phyloP scores from a whole-genome alignment of 352 stramenopile genomes.

The Pythium sukuiense region DNA sequence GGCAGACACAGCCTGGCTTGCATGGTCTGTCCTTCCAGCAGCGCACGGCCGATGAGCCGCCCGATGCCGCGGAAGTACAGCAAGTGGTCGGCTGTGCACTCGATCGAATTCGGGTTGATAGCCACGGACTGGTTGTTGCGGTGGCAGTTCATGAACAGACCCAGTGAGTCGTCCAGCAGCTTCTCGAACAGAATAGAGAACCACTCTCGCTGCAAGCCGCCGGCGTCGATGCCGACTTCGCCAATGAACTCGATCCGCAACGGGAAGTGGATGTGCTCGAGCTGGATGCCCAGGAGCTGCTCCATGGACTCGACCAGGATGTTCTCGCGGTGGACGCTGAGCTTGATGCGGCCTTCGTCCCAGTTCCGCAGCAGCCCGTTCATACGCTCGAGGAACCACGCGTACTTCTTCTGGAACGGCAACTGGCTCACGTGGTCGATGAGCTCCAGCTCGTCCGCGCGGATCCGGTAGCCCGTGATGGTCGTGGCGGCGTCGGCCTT shows the following conservation, averaged over 20 bases:
- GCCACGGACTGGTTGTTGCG: conserved; percentile 66
- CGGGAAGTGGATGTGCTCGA: conserved; percentile 75
- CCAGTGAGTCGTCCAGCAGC: conserved; percentile 61
- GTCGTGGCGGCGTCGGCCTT: conserved; percentile 61
- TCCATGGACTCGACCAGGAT: conserved; percentile 84
- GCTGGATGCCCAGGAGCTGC: conserved; percentile 71
- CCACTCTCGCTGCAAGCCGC: conserved; percentile 78
- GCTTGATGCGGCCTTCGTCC: conserved; percentile 83
- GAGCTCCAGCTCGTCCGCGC: conserved; percentile 50
- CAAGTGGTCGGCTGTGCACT: conserved; percentile 70
- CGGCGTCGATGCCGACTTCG: conserved; percentile 75
- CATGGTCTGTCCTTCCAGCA: conserved; percentile 79
- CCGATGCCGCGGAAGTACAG: conserved; percentile 88
- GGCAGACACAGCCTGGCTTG: conserved; percentile 66
- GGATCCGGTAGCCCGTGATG: conserved; percentile 63
- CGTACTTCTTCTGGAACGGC: conserved; percentile 77
- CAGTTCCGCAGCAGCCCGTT: conserved; percentile 58
- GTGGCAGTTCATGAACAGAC: conserved; percentile 77
- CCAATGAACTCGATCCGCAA: conserved; percentile 87
- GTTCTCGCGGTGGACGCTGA: conserved; percentile 70
- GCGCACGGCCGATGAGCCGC: conserved; percentile 58
- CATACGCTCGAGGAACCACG: conserved; percentile 84
- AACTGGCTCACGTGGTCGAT: conserved; percentile 67
- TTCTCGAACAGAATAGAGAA: conserved; percentile 78
- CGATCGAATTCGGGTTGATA: conserved; percentile 77